Evolutionary conservation across 257 asterid species (phyloP), one percentile per base, ranked within the genome.

Genomic region (Pogostemon cablin): DNA sequence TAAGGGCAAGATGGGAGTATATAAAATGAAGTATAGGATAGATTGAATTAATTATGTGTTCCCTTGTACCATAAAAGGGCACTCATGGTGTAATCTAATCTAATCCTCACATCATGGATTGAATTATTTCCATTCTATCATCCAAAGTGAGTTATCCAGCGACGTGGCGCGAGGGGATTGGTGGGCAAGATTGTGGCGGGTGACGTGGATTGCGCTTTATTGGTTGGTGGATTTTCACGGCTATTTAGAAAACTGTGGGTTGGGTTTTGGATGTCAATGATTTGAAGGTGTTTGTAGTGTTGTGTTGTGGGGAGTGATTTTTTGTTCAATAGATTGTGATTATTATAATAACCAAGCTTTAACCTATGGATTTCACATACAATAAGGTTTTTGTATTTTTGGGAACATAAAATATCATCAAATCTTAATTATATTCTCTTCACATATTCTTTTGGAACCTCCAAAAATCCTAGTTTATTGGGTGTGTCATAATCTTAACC

Each of bases 201-300:
- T 77, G 93, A 78, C 82, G 76, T 90, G 97, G 89, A 62, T 6
- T 48, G 49, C 35, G 39, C 71, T 74, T 79, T 82, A 82, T 80
- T 83, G 89, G 90, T 71, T 81, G 74, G 82, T 73, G 81, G 86
- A 86, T 81, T 84, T 76, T 82, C 85, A 81, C 86, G 75, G 41
- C 82, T 68, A 84, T 82, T 88, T 77, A 81, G 85, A n/a, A 62
- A 65, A 5, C 42, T 43, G 9, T 25, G 75, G 35, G 78, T 68
- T 72, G 82, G 75, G 64, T 55, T 81, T 81, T 71, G 86, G 79
- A 76, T 56, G 54, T 80, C 86, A 84, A 90, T 87, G 88, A 87
- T 87, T 90, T 81, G 72, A 69, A 75, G 77, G 71, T 72, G 52
- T 44, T 48, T 79, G 80, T 80, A 37, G 47, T 73, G 95, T 81